Percentiles rank a stretch among this genome's conserved stretches.
Evolutionary conservation across 1,284 basidiomycete species (phyloP).

Genomic region (Cutaneotrichosporon arboriforme): DNA sequence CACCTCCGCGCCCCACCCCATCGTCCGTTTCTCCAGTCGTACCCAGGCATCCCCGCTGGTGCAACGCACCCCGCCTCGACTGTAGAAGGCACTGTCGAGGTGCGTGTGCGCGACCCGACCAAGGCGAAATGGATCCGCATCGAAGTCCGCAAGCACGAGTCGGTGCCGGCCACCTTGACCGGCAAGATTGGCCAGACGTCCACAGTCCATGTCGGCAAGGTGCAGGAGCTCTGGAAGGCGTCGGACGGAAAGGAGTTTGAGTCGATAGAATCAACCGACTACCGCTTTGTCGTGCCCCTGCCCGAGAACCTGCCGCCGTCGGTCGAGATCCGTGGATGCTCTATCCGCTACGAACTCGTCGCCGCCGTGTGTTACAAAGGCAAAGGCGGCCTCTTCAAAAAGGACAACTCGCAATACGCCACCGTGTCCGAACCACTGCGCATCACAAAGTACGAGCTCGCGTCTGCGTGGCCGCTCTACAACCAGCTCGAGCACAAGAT

Average conservation of each 20-base stretch:
- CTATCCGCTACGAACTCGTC: slow-evolving; percentile 75
- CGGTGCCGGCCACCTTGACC: slow-evolving; percentile 33
- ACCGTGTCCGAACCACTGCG: slow-evolving; percentile 62
- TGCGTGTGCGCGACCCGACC: slow-evolving; percentile 64
- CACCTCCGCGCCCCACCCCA: slow-evolving; percentile 46
- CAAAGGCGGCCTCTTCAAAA: slow-evolving; percentile 73
- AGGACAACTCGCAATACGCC: slow-evolving; percentile 57
- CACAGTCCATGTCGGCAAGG: slow-evolving; percentile 44
- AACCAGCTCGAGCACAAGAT: slow-evolving; percentile 68
- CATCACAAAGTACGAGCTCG: slow-evolving; percentile 82
- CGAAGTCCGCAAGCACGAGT: slow-evolving; percentile 79
- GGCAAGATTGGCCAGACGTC: slow-evolving; percentile 68
- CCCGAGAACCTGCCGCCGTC: slow-evolving; percentile 78
- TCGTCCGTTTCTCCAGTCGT: slow-evolving; percentile 45
- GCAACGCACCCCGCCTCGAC: slow-evolving; percentile 30
- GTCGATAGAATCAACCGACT: slow-evolving; percentile 55
- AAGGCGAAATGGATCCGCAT: slow-evolving; percentile 85
- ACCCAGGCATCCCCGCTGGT: slow-evolving; percentile 38
- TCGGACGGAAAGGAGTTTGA: slow-evolving; percentile 56
- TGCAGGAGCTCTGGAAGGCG: slow-evolving; percentile 41
- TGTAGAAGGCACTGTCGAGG: slow-evolving; percentile 60
- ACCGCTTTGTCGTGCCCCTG: slow-evolving; percentile 75
- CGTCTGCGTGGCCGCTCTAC: slow-evolving; percentile 83
- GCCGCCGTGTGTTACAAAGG: slow-evolving; percentile 74
- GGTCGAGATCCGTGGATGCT: slow-evolving; percentile 58